A percentile compares a stretch with the other conserved stretches of the same genome.
These are phyloP conservation scores for Auriscalpium orientale DNA, from an alignment of 768 basidiomycete genomes.

Conservation along the genomic window DNA sequence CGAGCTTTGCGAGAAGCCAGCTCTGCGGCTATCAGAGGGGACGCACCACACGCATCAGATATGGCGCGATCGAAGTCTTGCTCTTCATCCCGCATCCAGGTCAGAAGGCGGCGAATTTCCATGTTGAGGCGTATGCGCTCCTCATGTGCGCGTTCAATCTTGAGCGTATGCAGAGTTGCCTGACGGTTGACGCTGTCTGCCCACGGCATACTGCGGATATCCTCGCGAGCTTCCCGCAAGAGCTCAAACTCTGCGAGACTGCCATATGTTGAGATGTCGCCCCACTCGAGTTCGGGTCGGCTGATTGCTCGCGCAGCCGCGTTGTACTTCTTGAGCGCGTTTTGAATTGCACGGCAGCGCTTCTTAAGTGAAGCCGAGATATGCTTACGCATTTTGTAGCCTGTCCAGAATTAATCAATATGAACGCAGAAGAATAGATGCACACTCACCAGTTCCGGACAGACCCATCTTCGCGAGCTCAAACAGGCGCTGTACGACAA, in stretches of 20 bases:
- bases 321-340: not conserved
- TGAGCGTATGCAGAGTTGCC: not conserved
- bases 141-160: not conserved
- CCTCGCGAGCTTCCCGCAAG: not conserved
- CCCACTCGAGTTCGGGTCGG: not conserved
- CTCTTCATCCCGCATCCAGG: not conserved
- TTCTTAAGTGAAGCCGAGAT: not conserved
- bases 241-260: not conserved
- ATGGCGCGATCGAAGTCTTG: not conserved
- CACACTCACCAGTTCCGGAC: not conserved
- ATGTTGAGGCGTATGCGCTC: not conserved
- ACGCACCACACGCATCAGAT: not conserved
- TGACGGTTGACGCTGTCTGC: not conserved
- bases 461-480: not conserved
- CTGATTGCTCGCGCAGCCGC: not conserved
- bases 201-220: not conserved
- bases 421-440: not conserved
- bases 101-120: not conserved
- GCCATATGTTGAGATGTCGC: not conserved
- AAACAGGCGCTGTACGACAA: not conserved
- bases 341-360: not conserved
- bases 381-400: constrained; percentile 1
- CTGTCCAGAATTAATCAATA: not conserved
- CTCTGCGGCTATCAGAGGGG: not conserved
- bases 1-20: not conserved